Conservation (phyloP, 345 rosid species). For the Eucalyptus tenuipes region DNA sequence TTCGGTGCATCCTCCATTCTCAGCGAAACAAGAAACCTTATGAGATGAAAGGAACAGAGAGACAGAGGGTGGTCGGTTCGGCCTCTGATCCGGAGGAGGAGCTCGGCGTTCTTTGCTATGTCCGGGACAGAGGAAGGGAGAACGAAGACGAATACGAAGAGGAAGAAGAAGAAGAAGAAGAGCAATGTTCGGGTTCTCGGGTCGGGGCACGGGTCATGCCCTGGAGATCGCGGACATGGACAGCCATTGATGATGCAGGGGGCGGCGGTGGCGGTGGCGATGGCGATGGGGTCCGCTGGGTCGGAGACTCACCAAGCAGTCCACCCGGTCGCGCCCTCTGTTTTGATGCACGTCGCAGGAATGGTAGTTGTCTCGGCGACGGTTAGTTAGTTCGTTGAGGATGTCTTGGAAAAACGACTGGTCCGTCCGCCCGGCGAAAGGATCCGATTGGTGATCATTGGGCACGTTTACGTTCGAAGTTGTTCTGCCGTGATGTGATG, state of each 20-base stretch:
- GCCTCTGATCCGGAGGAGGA: background rate
- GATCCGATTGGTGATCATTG: background rate
- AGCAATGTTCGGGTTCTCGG: background rate
- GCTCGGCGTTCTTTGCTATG: background rate
- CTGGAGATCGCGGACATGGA: background rate
- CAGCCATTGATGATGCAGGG: background rate
- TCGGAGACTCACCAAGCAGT: conserved; percentile 6
- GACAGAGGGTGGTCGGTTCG: background rate
- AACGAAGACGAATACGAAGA: background rate
- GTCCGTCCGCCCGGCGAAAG: background rate
- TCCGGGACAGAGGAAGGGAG: background rate
- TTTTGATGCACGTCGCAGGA: background rate
- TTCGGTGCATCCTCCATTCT: conserved; percentile 12
- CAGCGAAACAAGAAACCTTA: background rate
- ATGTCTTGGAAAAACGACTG: background rate
- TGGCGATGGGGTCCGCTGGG: no score
- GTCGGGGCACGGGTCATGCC: background rate
- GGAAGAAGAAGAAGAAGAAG: background rate
- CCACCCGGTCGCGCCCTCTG: background rate
- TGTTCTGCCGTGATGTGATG: background rate
- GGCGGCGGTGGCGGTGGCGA: background rate
- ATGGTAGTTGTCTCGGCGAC: background rate
- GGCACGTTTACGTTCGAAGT: background rate
- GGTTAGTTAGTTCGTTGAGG: background rate
- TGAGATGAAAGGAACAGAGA: background rate